Evolutionary conservation across 2,329 filamentous ascomycete genomes (phyloP).

Genomic region (Ophiocordyceps robertsii): DNA sequence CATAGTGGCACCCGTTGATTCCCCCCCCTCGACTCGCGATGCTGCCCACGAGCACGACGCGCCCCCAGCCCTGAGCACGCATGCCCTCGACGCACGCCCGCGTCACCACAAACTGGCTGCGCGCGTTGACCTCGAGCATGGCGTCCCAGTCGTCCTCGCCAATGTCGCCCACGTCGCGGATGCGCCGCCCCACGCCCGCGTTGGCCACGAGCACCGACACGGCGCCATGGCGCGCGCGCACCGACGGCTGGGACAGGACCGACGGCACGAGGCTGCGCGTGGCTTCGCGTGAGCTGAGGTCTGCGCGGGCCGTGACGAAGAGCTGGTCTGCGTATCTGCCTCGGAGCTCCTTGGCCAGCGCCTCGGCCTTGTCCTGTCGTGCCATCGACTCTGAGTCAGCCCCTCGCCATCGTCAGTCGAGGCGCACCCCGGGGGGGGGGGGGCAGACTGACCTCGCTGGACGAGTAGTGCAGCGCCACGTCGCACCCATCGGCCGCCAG

Average conservation of each 20-base stretch:
- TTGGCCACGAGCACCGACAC: constrained; percentile 19
- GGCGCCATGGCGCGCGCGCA: constrained; percentile 11
- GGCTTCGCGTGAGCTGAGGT: constrained; percentile 13
- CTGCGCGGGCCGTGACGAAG: constrained; percentile 13
- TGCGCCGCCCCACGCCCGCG: constrained; percentile 18
- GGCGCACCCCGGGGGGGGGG: not conserved
- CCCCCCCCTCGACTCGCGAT: constrained; percentile 19
- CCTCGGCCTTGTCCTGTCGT: constrained; percentile 16
- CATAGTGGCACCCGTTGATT: constrained; percentile 21
- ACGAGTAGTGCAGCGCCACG: constrained; percentile 19
- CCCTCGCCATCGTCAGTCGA: not conserved
- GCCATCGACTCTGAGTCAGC: not conserved
- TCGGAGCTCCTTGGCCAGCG: constrained; percentile 12
- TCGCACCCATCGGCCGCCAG: constrained; percentile 22
- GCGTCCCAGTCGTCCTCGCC: constrained; percentile 22
- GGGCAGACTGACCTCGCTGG: constrained; percentile 13
- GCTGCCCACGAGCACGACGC: constrained; percentile 18
- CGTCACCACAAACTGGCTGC: constrained; percentile 20
- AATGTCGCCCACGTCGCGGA: constrained; percentile 18
- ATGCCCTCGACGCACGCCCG: constrained; percentile 17
- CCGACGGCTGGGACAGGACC: constrained; percentile 6
- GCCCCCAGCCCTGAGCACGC: constrained; percentile 17
- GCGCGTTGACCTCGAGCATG: constrained; percentile 19
- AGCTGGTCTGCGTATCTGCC: constrained; percentile 12
- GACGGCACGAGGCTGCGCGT: constrained; percentile 10